These are phyloP conservation scores for Zanthoxylum bungeanum DNA, from an alignment of 345 rosid genomes.

Conservation along the genomic window DNA sequence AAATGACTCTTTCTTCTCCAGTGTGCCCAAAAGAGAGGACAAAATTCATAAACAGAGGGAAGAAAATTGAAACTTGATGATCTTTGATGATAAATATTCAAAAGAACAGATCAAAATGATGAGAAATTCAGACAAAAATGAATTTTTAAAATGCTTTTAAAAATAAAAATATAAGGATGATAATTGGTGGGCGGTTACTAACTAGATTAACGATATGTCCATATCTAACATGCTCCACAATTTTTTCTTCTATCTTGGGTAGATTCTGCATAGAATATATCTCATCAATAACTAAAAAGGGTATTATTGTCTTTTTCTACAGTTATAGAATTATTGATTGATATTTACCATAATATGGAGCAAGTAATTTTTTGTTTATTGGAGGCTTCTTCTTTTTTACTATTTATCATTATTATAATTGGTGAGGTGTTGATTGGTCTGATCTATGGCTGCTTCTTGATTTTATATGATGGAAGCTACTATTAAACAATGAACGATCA, in stretches of 20 bases:
- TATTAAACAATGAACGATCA: neutral
- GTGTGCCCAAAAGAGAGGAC: neutral
- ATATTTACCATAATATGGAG: too few relatives aligned
- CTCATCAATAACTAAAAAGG: slow-evolving; percentile 13
- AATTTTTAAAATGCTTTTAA: neutral
- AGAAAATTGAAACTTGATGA: neutral
- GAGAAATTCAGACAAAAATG: neutral
- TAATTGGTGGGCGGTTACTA: neutral
- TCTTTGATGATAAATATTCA: slow-evolving; percentile 8
- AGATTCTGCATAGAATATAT: neutral
- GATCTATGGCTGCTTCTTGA: neutral
- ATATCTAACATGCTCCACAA: neutral
- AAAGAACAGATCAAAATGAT: neutral
- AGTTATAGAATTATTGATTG: neutral
- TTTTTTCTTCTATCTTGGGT: neutral
- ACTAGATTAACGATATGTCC: neutral
- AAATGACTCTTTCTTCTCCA: neutral
- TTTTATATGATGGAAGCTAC: neutral
- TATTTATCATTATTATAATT: neutral
- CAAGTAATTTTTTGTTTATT: neutral
- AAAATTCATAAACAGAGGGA: neutral
- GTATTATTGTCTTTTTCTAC: slow-evolving; percentile 16
- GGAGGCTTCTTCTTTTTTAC: too few relatives aligned
- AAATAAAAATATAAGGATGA: neutral
- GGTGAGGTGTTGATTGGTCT: slow-evolving; percentile 1